These are phyloP conservation scores for Aspergillus viridinutans DNA, from an alignment of 2,329 filamentous ascomycete genomes.

Conservation along the genomic window DNA sequence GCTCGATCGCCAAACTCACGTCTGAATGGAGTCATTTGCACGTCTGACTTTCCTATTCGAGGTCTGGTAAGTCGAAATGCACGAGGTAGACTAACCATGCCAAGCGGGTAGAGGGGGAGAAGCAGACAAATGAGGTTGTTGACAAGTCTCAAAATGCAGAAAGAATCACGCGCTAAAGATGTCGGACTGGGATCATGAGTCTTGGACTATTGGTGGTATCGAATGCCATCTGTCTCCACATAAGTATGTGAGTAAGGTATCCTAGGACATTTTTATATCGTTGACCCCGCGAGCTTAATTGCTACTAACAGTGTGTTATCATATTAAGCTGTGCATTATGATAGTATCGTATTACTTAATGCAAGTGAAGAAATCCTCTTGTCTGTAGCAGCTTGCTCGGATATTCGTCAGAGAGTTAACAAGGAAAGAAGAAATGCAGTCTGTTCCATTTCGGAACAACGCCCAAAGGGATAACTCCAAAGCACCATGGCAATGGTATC, in stretches of 20 bases:
- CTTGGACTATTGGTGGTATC: not conserved
- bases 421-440: not conserved
- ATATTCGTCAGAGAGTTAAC: not conserved
- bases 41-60: not conserved
- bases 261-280: not conserved
- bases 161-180: not conserved
- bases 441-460: not conserved
- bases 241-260: not conserved
- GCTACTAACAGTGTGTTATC: no score
- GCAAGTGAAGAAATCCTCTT: no score
- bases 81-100: not conserved
- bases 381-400: no score
- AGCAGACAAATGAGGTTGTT: not conserved
- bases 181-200: not conserved
- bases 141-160: no score
- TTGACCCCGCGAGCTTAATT: no score
- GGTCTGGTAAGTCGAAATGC: not conserved
- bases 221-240: not conserved
- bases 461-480: not conserved
- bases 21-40: not conserved
- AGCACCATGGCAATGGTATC: not conserved
- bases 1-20: not conserved
- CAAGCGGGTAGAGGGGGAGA: not conserved
- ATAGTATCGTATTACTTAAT: no score
- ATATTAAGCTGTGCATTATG: no score